Evolutionary conservation across 2,329 filamentous ascomycete genomes (phyloP), one percentile per base, ranked within the genome.

Genomic region (Aureobasidium leucospermi): DNA sequence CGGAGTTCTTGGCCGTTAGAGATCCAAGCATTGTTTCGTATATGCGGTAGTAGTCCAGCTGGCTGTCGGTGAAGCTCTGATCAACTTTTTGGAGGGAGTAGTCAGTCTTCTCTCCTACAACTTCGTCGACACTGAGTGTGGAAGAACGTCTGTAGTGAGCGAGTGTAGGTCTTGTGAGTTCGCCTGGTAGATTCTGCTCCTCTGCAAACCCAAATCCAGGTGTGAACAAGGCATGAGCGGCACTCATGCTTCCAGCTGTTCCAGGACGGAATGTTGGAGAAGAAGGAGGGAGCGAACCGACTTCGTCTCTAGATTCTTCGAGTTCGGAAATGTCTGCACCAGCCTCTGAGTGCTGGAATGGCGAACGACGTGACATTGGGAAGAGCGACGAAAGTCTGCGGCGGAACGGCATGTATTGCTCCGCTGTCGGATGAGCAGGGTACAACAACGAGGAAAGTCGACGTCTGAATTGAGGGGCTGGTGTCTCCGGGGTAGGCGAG

Each of bases 61-160:
- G 82, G 48, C 80, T 79, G 67, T 87, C 85, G 4, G 81, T 86
- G 72, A 88, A 88, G 72, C 83, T 84, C 3, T 84, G 84, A 65
- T 85, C 83, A 0, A 87, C 82, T 58, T 86, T 83, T 67, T 87
- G 85, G 11, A 86, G 77, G 61, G 82, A 80, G 67, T 80, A 84
- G 65, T 85, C 79, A 52, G 79, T 81, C 67, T 84, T 84, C 60
- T 82, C 82, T n/a, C 83, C 81, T 28, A 85, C 76, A 32, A 87
- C 78, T 2, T 77, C 77, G 55, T 83, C 75, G 5, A 85, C 74
- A 31, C 81, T 84, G 19, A 86, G 74, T 9, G 51, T 49, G 11
- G 60, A 58, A 4, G 36, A 11, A 16, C 49, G 49, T 46, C 53
- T 42, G 48, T 42, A 53, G 19, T 53, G 41, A 3, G 39, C 47